Evolutionary conservation across 805 yeast species (phyloP).

Genomic region (Starmerella floris): DNA sequence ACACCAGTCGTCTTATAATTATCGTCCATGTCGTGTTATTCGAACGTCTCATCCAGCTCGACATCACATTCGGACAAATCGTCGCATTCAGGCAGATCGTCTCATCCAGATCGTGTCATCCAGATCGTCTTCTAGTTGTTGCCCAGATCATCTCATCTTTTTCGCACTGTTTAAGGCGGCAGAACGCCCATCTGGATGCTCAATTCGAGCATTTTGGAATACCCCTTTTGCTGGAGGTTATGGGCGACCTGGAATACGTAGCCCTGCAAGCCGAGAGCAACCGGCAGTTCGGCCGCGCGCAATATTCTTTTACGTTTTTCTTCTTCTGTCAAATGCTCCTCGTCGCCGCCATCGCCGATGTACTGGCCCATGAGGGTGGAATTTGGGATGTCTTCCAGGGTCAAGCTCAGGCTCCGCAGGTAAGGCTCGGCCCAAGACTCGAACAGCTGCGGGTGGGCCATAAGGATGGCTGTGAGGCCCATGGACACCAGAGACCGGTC

Average conservation of each 20-base stretch:
- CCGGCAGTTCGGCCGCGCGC: constrained; percentile 39
- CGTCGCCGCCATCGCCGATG: constrained; percentile 27
- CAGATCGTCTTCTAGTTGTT: no score
- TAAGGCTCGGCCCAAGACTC: constrained; percentile 16
- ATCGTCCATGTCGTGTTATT: no score
- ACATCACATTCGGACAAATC: no score
- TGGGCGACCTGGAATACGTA: constrained; percentile 28
- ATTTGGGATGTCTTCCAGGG: constrained; percentile 69
- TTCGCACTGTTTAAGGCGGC: background rate
- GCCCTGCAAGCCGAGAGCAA: constrained; percentile 37
- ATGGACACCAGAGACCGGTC: constrained; percentile 55
- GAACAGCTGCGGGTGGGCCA: constrained; percentile 10
- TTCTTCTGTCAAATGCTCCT: constrained; percentile 20
- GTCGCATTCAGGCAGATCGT: no score
- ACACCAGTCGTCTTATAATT: no score
- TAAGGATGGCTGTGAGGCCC: constrained; percentile 29
- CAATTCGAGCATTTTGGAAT: background rate
- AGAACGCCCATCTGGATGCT: constrained; percentile 2
- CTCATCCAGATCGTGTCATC: no score
- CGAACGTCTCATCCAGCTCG: no score
- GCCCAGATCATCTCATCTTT: background rate
- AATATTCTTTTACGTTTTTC: constrained; percentile 27
- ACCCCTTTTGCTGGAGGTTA: constrained; percentile 4
- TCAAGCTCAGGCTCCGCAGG: constrained; percentile 36
- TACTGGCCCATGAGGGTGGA: constrained; percentile 29